Percentiles rank a stretch among this genome's conserved stretches.
Conservation (phyloP, 768 basidiomycete genomes). For the Pluteus cervinus region DNA sequence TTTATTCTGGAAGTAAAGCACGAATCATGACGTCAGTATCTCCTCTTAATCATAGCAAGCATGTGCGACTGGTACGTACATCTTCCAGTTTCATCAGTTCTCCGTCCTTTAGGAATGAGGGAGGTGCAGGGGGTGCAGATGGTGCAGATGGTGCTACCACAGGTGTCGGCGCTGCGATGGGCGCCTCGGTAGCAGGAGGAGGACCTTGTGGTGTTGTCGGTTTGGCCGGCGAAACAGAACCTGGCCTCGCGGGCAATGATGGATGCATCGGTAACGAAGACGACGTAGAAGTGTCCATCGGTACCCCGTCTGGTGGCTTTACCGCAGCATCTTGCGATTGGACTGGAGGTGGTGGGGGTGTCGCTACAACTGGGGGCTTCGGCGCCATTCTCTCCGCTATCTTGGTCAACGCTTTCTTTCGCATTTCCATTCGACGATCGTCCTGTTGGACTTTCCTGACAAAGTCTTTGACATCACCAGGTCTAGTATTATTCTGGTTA, state of each 20-base stretch:
- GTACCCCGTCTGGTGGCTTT: constrained; percentile 7
- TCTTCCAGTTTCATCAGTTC: constrained; percentile 58
- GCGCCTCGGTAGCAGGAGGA: constrained; percentile 9
- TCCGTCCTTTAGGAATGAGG: constrained; percentile 36
- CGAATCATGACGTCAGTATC: constrained; percentile 5
- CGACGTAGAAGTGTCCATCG: constrained; percentile 14
- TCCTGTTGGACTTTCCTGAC: constrained; percentile 65
- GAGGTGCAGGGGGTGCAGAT: constrained; percentile 21
- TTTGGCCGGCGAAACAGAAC: constrained; percentile 29
- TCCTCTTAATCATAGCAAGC: constrained; percentile 7
- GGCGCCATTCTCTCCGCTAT: constrained; percentile 21
- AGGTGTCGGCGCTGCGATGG: constrained; percentile 15
- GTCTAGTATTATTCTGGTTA: constrained; percentile 28
- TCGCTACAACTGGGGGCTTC: background rate
- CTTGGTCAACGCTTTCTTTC: constrained; percentile 32
- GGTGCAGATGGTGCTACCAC: constrained; percentile 15
- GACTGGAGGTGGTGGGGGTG: constrained; percentile 7
- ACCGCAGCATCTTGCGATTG: constrained; percentile 11
- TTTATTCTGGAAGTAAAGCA: constrained; percentile 53
- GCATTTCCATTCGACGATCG: constrained; percentile 55
- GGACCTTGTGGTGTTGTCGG: constrained; percentile 19
- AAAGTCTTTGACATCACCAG: constrained; percentile 71
- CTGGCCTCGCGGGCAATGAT: constrained; percentile 69
- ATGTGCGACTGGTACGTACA: constrained; percentile 32
- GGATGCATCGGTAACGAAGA: constrained; percentile 41